Conservation (phyloP, 495 filamentous ascomycete species). For the Aspergillus cavernicola region DNA sequence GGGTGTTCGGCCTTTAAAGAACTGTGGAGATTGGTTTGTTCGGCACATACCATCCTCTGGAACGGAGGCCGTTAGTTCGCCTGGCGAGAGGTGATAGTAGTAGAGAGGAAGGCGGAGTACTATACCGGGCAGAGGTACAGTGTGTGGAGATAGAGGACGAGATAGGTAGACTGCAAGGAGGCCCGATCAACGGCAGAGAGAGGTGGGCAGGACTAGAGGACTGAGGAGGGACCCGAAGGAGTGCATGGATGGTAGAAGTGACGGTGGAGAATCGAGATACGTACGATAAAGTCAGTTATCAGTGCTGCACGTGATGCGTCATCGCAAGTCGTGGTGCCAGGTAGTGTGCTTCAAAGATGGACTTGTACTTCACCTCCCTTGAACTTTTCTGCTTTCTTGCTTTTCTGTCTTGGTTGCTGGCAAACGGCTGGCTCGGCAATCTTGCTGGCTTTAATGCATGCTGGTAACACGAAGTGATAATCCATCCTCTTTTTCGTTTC, state of each 20-base stretch:
- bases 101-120: conserved; percentile 7
- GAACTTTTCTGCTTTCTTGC: not conserved
- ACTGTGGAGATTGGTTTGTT: not conserved
- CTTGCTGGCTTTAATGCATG: conserved; percentile 2
- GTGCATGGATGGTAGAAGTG: not conserved
- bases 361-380: not conserved
- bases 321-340: too few species aligned
- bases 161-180: not conserved
- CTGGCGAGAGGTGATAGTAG: not conserved
- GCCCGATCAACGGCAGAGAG: not conserved
- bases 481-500: not conserved
- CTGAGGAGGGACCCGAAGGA: conserved; percentile 1
- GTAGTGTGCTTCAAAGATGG: too few species aligned
- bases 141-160: not conserved
- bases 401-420: not conserved
- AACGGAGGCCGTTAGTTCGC: not conserved
- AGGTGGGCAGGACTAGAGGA: not conserved
- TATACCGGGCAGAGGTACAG: conserved; percentile 12
- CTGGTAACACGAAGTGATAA: conserved; percentile 5
- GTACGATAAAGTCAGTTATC: conserved; percentile 2
- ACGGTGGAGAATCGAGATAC: conserved; percentile 2
- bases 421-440: not conserved
- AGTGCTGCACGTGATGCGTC: conserved; percentile 9
- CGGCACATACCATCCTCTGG: conserved; percentile 21
- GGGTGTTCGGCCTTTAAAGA: not conserved